Percentiles rank a stretch among this genome's conserved stretches.
Evolutionary conservation across 139 green algal species (phyloP).

Genomic region (Chlamydomonas eustigma): DNA sequence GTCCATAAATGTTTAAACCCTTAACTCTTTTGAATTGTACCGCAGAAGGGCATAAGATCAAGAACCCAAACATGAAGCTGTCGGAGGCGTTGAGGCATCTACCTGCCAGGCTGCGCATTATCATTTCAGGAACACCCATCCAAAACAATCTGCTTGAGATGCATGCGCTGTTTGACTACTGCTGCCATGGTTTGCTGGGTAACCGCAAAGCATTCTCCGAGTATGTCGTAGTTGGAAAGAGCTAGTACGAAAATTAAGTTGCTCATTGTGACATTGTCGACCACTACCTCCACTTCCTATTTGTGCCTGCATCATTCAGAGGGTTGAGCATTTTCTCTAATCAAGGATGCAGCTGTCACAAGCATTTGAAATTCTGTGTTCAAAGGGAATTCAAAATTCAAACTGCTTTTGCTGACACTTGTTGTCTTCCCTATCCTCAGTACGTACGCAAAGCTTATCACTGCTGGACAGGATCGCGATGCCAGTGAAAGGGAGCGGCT

Average conservation of each 20-base stretch:
- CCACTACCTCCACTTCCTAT: neutral
- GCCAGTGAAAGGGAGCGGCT: constrained; percentile 45
- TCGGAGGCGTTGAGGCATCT: constrained; percentile 48
- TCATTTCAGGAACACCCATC: constrained; percentile 88
- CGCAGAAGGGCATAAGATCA: constrained; percentile 87
- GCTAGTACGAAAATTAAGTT: neutral
- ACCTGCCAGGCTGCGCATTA: constrained; percentile 46
- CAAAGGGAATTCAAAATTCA: too few species aligned
- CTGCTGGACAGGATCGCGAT: constrained; percentile 37
- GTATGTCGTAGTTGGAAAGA: neutral
- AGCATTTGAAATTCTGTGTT: too few species aligned
- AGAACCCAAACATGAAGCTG: constrained; percentile 85
- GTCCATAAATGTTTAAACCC: too few species aligned
- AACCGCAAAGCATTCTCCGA: constrained; percentile 50
- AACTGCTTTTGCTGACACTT: too few species aligned
- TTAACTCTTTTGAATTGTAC: too few species aligned
- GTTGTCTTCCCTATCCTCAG: too few species aligned
- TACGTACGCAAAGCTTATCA: constrained; percentile 45
- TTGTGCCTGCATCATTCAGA: neutral
- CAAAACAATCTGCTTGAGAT: constrained; percentile 90
- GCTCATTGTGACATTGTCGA: too few species aligned
- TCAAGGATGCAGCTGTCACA: too few species aligned
- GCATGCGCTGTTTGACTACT: constrained; percentile 84
- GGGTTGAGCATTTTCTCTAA: too few species aligned
- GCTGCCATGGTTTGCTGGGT: constrained; percentile 63